Percentiles rank a stretch among this genome's conserved stretches.
Conservation (phyloP, 768 basidiomycete species). For the Mrakia gelida region DNA sequence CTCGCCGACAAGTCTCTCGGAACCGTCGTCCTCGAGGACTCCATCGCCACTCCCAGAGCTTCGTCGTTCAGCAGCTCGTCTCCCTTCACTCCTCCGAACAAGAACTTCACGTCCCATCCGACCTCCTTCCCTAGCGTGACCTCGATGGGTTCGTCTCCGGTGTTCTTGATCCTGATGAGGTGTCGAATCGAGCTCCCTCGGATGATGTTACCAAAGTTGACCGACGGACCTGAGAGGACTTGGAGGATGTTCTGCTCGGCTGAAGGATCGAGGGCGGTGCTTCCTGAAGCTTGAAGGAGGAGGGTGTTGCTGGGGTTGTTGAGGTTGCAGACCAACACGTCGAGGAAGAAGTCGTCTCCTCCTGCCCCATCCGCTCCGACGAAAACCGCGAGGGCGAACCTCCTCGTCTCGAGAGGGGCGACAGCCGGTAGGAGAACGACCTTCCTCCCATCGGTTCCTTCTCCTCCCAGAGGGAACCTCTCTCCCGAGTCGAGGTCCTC, state of each 20-base stretch:
- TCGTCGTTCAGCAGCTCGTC: conserved; percentile 39
- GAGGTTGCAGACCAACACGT: conserved; percentile 40
- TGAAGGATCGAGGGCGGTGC: conserved; percentile 29
- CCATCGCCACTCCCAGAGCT: conserved; percentile 27
- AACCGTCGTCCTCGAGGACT: neutral
- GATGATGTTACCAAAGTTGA: conserved; percentile 41
- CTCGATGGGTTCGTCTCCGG: conserved; percentile 39
- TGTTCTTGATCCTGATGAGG: conserved; percentile 41
- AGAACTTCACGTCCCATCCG: conserved; percentile 40
- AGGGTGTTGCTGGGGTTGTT: conserved; percentile 40
- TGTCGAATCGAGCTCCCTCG: conserved; percentile 41
- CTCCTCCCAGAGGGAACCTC: conserved; percentile 3
- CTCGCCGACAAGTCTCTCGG: neutral
- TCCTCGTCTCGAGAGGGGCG: neutral
- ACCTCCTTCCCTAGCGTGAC: conserved; percentile 38
- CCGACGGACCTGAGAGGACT: conserved; percentile 37
- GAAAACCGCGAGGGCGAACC: neutral
- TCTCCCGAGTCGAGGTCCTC: conserved; percentile 3
- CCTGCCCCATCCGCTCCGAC: neutral
- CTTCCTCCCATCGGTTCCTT: conserved; percentile 3
- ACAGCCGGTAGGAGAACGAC: neutral
- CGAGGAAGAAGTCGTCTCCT: conserved; percentile 38
- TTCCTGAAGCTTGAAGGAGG: conserved; percentile 38
- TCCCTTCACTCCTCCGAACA: conserved; percentile 37
- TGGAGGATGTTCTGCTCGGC: conserved; percentile 36